Base-by-base conservation (phyloP, 83 land plant genomes). In the Picea abies region DNA sequence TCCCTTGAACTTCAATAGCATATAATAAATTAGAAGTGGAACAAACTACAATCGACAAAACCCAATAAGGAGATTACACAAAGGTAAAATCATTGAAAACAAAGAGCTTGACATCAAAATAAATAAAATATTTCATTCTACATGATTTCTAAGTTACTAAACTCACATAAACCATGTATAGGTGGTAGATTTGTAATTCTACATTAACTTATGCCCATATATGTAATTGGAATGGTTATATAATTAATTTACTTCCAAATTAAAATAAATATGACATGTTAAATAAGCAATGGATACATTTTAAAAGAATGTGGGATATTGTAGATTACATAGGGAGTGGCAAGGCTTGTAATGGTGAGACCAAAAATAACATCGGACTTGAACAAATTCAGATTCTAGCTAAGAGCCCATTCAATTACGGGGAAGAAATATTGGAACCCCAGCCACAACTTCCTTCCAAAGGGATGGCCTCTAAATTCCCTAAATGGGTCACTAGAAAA, bases 341-440 rank as follows among this genome's bases (percentile, higher is more conserved):
- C 94, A 60, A 94, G 95, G 84, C 97, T 96, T 29, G 97, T 97
- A 84, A 94, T 96, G 84, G 98, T 96, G 83, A 94, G 79, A 12
- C 98, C 98, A 11, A 97, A 88, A 60, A 96, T 56, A 37, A 90
- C 47, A 82, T 96, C 98, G 70, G 91, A 81, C 83, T 84, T 83
- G 63, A 96, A 73, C 5, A 86, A 81, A 5, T 32, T 60, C 39
- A 90, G 81, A 58, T n/a, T 91, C 75, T 96, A 96, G 26, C 68
- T 63, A 19, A 92, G 76, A 2, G 79, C 87, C 98, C 98, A 94
- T 17, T 91, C 91, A 39, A 94, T 70, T 39, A 94, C 87, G 35
- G 98, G 97, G 81, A 96, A 93, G 71, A 96, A 77, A 75, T 81
- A 96, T 87, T 90, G 89, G 11, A 96, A 68, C 1, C 84, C 94